Evolutionary conservation across 2,329 filamentous ascomycete species (phyloP).

Genomic region (Calonectria pseudoreteaudii): DNA sequence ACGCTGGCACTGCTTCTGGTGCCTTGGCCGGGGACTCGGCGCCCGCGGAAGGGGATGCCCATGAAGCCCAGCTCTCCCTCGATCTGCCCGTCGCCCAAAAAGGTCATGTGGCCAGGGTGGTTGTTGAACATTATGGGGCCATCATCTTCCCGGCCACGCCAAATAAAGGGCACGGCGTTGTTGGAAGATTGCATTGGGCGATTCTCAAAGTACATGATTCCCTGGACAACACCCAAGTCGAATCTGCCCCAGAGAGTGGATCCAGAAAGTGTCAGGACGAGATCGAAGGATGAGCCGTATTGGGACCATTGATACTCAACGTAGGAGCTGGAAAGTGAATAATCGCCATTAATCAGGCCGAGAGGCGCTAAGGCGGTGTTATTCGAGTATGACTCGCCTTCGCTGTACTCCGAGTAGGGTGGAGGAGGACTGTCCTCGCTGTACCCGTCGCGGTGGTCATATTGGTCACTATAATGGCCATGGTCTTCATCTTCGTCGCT

Average conservation of each 20-base stretch:
- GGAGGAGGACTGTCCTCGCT: constrained; percentile 28
- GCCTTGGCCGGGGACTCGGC: constrained; percentile 41
- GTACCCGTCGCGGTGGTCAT: not conserved
- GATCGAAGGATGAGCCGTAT: constrained; percentile 40
- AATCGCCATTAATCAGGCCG: constrained; percentile 58
- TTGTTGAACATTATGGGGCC: constrained; percentile 44
- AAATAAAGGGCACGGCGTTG: constrained; percentile 44
- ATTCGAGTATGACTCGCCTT: not conserved
- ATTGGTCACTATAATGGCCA: not conserved
- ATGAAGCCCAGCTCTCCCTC: constrained; percentile 46
- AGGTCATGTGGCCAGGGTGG: constrained; percentile 48
- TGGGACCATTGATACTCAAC: constrained; percentile 43
- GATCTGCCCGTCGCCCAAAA: constrained; percentile 52
- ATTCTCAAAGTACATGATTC: constrained; percentile 55
- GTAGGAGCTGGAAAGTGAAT: constrained; percentile 49
- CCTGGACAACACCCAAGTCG: constrained; percentile 54
- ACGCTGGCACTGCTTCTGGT: constrained; percentile 42
- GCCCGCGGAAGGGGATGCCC: constrained; percentile 44
- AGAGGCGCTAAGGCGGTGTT: constrained; percentile 41
- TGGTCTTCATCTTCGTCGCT: not conserved
- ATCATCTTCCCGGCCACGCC: constrained; percentile 50
- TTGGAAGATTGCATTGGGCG: constrained; percentile 49
- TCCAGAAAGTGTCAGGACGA: constrained; percentile 54
- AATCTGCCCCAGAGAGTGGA: constrained; percentile 60
- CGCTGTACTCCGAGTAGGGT: constrained; percentile 27